Conservation (phyloP, 129 eudicot species). For the Sambucus nigra region DNA sequence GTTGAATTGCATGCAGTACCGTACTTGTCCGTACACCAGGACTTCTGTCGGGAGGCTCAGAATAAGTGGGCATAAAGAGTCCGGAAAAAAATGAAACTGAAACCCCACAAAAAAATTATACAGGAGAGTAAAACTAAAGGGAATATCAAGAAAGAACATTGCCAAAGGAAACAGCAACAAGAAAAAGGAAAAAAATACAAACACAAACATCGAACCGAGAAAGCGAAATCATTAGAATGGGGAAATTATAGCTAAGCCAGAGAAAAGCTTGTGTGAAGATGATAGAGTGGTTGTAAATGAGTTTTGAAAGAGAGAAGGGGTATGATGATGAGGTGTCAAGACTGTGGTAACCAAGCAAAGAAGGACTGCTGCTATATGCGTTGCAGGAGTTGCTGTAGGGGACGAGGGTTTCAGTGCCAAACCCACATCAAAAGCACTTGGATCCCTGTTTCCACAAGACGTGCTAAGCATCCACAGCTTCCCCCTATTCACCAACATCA, state of each 20-base stretch:
- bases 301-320: background rate
- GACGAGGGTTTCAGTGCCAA: conserved; percentile 60
- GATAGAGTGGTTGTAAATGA: background rate
- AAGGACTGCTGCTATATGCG: conserved; percentile 53
- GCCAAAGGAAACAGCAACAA: background rate
- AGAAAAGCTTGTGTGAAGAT: background rate
- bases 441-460: conserved; percentile 57
- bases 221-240: too few relatives aligned
- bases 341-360: conserved; percentile 90
- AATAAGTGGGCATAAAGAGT: background rate
- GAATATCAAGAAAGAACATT: background rate
- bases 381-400: conserved; percentile 78
- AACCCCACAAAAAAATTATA: background rate
- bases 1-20: conserved; percentile 1
- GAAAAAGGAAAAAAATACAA: background rate
- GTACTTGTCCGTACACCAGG: conserved; percentile 11
- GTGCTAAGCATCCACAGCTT: conserved; percentile 20
- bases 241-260: too few relatives aligned
- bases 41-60: background rate
- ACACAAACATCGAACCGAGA: too few relatives aligned
- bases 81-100: background rate
- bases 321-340: conserved; percentile 49
- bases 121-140: background rate
- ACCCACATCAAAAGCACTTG: conserved; percentile 91
- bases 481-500: conserved; percentile 18